phyloP scores from a whole-genome alignment of 1,139 yeast species.

The Scheffersomyces parashehatae region DNA sequence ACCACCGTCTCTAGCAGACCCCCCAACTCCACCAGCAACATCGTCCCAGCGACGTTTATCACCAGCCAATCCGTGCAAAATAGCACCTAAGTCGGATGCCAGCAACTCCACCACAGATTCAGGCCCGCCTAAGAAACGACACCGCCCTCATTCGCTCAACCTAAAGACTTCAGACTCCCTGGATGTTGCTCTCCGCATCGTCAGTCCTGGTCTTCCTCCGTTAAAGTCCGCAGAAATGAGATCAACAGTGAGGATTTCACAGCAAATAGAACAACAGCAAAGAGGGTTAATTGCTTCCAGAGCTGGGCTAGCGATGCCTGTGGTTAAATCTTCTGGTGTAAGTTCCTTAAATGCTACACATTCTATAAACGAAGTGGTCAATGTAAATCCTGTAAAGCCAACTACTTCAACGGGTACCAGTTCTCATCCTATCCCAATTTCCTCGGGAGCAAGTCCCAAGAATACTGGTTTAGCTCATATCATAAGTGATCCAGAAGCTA shows the following conservation, averaged over 20 bases:
- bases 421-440: background rate
- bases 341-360: conserved; percentile 1
- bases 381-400: background rate
- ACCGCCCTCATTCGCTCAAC: conserved; percentile 27
- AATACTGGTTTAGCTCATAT: background rate
- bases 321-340: conserved; percentile 1
- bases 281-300: conserved; percentile 47
- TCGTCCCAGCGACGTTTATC: background rate
- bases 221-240: conserved; percentile 46
- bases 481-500: too few species aligned
- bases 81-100: conserved; percentile 1
- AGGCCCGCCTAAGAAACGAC: conserved; percentile 15
- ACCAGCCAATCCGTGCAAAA: conserved; percentile 2
- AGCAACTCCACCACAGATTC: background rate
- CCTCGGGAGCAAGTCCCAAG: background rate
- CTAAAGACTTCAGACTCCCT: conserved; percentile 12
- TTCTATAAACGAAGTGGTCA: background rate
- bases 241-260: conserved; percentile 45
- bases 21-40: conserved; percentile 1
- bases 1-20: conserved; percentile 11
- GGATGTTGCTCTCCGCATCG: conserved; percentile 39
- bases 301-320: conserved; percentile 3
- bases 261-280: conserved; percentile 51
- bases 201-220: conserved; percentile 51
- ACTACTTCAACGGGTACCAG: background rate